These are phyloP conservation scores for Cercospora berteroae DNA, from an alignment of 2,329 filamentous ascomycete species.

Conservation along the genomic window DNA sequence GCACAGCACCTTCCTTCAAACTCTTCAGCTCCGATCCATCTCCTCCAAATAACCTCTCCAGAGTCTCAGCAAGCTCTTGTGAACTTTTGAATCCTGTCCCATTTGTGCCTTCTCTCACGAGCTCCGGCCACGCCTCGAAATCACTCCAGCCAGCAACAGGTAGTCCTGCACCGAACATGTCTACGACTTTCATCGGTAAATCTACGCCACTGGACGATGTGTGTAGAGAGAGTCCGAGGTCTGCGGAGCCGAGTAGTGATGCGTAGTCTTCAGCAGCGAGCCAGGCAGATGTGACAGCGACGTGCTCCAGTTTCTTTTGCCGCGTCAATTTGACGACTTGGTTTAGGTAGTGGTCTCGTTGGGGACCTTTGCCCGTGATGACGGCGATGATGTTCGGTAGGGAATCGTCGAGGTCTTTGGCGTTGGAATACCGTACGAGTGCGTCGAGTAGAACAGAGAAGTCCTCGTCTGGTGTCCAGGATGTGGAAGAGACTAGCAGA, in stretches of 20 bases:
- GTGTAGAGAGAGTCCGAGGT: slow-evolving; percentile 87
- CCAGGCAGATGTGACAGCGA: slow-evolving; percentile 79
- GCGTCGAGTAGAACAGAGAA: slow-evolving; percentile 85
- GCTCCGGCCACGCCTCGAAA: slow-evolving; percentile 85
- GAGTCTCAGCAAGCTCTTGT: slow-evolving; percentile 60
- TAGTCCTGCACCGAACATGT: slow-evolving; percentile 95
- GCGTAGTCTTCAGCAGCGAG: slow-evolving; percentile 83
- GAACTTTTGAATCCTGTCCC: slow-evolving; percentile 79
- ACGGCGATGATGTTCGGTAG: slow-evolving; percentile 74
- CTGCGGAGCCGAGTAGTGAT: slow-evolving; percentile 74
- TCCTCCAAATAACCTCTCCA: slow-evolving; percentile 63
- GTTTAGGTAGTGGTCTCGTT: slow-evolving; percentile 71
- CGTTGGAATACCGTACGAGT: slow-evolving; percentile 68
- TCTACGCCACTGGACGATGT: slow-evolving; percentile 93
- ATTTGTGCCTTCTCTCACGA: slow-evolving; percentile 85
- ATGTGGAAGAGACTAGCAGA: slow-evolving; percentile 87
- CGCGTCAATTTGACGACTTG: slow-evolving; percentile 62
- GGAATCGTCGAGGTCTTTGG: slow-evolving; percentile 33
- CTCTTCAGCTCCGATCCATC: slow-evolving; percentile 59
- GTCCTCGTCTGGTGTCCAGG: slow-evolving; percentile 96
- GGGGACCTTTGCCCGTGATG: slow-evolving; percentile 91
- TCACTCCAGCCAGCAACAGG: slow-evolving; percentile 83
- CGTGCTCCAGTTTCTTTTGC: slow-evolving; percentile 63
- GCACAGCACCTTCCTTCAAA: slow-evolving; percentile 71
- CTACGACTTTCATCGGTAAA: slow-evolving; percentile 97